Evolutionary conservation across 805 yeast genomes (phyloP).

Genomic region (Pichia thaimueangensis): DNA sequence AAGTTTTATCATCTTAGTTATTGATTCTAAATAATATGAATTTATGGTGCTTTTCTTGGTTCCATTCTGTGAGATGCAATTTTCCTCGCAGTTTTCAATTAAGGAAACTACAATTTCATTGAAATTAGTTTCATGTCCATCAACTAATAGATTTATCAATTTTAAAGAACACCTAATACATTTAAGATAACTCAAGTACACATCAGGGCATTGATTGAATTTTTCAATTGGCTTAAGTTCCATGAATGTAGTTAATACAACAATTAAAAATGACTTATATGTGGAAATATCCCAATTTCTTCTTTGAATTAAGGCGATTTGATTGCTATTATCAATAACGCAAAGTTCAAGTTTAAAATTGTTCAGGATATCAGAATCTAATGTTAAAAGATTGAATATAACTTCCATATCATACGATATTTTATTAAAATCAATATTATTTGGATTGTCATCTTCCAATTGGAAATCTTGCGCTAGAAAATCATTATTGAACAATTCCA

Average conservation of each 20-base stretch:
- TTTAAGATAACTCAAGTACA: conserved; percentile 27
- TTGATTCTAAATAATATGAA: conserved; percentile 21
- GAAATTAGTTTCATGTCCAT: conserved; percentile 54
- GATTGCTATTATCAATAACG: conserved; percentile 42
- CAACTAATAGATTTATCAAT: conserved; percentile 40
- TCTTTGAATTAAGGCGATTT: conserved; percentile 34
- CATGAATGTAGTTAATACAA: conserved; percentile 42
- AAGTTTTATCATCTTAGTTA: conserved; percentile 22
- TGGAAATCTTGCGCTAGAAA: conserved; percentile 20
- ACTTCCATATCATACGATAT: conserved; percentile 57
- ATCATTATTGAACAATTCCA: conserved; percentile 41
- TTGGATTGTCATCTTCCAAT: conserved; percentile 24
- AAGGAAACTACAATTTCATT: conserved; percentile 23
- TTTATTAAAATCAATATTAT: conserved; percentile 54
- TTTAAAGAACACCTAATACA: conserved; percentile 40
- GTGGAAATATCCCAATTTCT: conserved; percentile 50
- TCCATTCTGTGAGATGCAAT: neutral
- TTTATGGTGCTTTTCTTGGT: conserved; percentile 1
- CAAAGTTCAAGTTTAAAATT: conserved; percentile 53
- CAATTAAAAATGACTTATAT: conserved; percentile 50
- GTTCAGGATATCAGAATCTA: conserved; percentile 40
- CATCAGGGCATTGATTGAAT: conserved; percentile 13
- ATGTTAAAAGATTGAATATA: conserved; percentile 44
- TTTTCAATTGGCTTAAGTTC: conserved; percentile 17
- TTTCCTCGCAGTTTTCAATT: conserved; percentile 9